phyloP scores from a whole-genome alignment of 345 rosid genomes.

The Citrus australasica region DNA sequence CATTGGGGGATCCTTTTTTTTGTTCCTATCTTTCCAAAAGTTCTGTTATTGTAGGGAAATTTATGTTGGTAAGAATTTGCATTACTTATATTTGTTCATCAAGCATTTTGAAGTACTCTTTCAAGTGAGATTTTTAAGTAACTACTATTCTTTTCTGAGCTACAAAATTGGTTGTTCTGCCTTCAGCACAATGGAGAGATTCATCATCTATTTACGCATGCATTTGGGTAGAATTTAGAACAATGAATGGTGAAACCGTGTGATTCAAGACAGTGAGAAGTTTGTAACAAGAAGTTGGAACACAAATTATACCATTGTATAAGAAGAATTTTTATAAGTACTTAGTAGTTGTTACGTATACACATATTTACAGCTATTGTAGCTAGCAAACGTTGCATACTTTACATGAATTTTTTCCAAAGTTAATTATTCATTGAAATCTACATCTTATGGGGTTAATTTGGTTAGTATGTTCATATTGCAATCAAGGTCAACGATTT shows the following conservation, averaged over 20 bases:
- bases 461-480: too few species aligned
- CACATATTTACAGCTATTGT: too few species aligned
- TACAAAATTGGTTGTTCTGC: neutral
- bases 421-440: neutral
- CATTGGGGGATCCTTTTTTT: neutral
- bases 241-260: neutral
- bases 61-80: neutral
- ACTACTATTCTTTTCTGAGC: neutral
- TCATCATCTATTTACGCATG: neutral
- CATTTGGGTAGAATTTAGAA: neutral
- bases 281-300: neutral
- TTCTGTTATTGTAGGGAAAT: constrained; percentile 10
- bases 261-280: neutral
- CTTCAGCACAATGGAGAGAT: neutral
- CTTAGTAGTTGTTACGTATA: neutral
- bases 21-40: neutral
- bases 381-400: neutral
- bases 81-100: neutral
- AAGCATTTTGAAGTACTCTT: neutral
- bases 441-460: too few species aligned
- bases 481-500: too few species aligned
- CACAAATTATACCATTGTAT: neutral
- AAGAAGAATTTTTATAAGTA: neutral
- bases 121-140: neutral
- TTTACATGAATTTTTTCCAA: neutral